These are phyloP conservation scores for Stagonosporopsis tanaceti DNA, from an alignment of 2,329 filamentous ascomycete genomes.

Conservation along the genomic window DNA sequence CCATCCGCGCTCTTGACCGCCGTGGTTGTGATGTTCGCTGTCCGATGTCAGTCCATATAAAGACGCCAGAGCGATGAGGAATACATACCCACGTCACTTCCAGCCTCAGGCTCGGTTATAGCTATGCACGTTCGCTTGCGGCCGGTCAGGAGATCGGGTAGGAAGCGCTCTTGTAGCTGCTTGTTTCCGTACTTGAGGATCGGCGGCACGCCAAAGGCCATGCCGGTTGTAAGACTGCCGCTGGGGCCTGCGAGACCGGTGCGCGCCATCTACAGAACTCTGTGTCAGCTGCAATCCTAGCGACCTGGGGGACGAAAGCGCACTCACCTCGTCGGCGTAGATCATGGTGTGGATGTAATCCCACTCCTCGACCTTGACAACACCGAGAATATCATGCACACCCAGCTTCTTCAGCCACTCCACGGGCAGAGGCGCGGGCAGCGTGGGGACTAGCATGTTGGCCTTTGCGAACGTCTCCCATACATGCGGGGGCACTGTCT, in stretches of 20 bases:
- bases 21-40: constrained; percentile 72
- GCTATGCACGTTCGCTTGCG: constrained; percentile 76
- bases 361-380: constrained; percentile 74
- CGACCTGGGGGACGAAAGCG: not conserved
- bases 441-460: constrained; percentile 74
- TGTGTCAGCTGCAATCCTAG: constrained; percentile 5
- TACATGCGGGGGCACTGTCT: constrained; percentile 69
- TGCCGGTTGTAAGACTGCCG: constrained; percentile 72
- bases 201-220: constrained; percentile 76
- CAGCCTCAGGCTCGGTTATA: constrained; percentile 79
- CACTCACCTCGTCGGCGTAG: constrained; percentile 68
- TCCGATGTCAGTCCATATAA: not conserved
- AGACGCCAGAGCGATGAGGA: not conserved
- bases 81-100: constrained; percentile 70
- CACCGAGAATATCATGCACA: constrained; percentile 71
- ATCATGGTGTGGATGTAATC: constrained; percentile 76
- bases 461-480: constrained; percentile 70
- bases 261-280: constrained; percentile 62
- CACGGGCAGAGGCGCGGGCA: constrained; percentile 73
- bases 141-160: constrained; percentile 73
- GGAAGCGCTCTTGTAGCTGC: constrained; percentile 71
- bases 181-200: constrained; percentile 72
- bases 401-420: constrained; percentile 71
- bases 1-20: constrained; percentile 69
- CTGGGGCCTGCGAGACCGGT: constrained; percentile 70